Evolutionary conservation across 1,139 yeast species (phyloP), one percentile per base, ranked within the genome.

Genomic region (Suhomyces coccinellae): DNA sequence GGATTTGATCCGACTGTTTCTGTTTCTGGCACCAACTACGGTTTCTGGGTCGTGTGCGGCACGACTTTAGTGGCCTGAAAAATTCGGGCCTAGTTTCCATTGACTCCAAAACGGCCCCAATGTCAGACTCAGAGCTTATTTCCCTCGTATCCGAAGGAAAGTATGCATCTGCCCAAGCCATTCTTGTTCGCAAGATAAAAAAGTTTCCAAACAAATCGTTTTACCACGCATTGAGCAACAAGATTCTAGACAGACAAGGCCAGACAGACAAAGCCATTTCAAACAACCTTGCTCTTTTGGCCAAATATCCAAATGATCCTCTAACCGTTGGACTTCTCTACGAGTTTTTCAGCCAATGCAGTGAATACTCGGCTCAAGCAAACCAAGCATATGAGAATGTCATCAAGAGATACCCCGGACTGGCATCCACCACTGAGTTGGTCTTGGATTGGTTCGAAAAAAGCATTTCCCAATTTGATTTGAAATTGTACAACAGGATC

Each of bases 201-300:
- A 77, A 78, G 56, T 66, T 69, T 46, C 95, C 95, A 1, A 70
- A 75, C 30, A 73, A 75, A 44, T 71, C 77, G 13, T 79, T 78
- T 57, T 80, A 77, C 56, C 67, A 72, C 54, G 82, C 84, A 0
- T 63, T 83, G 42, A 68, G 72, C 44, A 76, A 76, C 39, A 74
- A 71, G 52, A 64, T 77, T 2, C 61, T 69, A 17, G 66, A 67
- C 33, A 66, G 69, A 41, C 69, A 68, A 44, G 82, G 84, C 14
- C 68, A 75, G 42, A 52, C 55, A 5, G 58, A 61, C 0, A 77
- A 74, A 43, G 81, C 86, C 1, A 54, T 77, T 12, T 61, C 63
- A 12, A 63, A 67, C 29, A 76, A 79, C 27, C 51, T 64, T 7
- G 61, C 65, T n/a, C 67, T 83, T 11, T 61, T 77, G 44, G 61